phyloP scores from a whole-genome alignment of 345 rosid genomes.

The thale cress (Arabidopsis thaliana) region TAIR10.1 NC_003075.7:2419501-2420000 shows the following conservation, averaged over 20 bases:
- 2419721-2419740: not conserved
- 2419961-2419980: slow-evolving; percentile 31
- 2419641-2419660: slow-evolving; percentile 40
- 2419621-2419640: slow-evolving; percentile 45
- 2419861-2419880: not conserved
- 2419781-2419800: slow-evolving; percentile 37
- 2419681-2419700: slow-evolving; percentile 4
- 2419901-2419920: not conserved
- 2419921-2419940: slow-evolving; percentile 6
- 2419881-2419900: not conserved
- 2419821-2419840: slow-evolving; percentile 45
- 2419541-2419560: not conserved
- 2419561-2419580: not conserved
- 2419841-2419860: not conserved
- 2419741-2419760: slow-evolving; percentile 5
- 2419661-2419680: slow-evolving; percentile 39
- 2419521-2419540: slow-evolving; percentile 44
- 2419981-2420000: slow-evolving; percentile 49
- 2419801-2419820: slow-evolving; percentile 43
- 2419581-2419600: not conserved
- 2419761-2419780: slow-evolving; percentile 37
- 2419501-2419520: not conserved
- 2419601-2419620: slow-evolving; percentile 37
- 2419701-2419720: not conserved
- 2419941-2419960: slow-evolving; percentile 25